A percentile compares a stretch with the other conserved stretches of the same genome.
phyloP scores from a whole-genome alignment of 2,329 filamentous ascomycete species.

The Phialemonium atrogriseum region DNA sequence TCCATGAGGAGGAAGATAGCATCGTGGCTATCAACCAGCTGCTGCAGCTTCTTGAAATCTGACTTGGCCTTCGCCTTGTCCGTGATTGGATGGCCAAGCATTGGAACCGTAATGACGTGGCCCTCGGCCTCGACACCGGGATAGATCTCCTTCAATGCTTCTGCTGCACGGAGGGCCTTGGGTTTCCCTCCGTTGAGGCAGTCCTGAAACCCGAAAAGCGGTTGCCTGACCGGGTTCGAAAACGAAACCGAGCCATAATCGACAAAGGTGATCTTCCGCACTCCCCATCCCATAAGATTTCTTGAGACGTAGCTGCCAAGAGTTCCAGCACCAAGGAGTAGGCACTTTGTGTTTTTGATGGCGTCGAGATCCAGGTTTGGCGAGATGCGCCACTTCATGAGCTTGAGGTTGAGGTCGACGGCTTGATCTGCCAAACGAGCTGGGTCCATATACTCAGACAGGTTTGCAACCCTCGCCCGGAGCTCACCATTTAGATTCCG shows the following conservation, averaged over 20 bases:
- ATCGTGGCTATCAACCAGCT: constrained; percentile 77
- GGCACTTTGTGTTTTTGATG: constrained; percentile 83
- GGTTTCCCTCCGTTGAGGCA: constrained; percentile 76
- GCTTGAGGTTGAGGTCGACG: constrained; percentile 90
- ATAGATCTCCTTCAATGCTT: constrained; percentile 77
- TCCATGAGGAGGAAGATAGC: constrained; percentile 97
- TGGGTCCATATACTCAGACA: constrained; percentile 92
- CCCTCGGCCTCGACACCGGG: constrained; percentile 80
- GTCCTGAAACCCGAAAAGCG: constrained; percentile 83
- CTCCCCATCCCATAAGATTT: constrained; percentile 91
- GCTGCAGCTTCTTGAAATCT: constrained; percentile 68
- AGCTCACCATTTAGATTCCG: constrained; percentile 72
- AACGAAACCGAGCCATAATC: constrained; percentile 92
- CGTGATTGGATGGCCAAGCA: constrained; percentile 84
- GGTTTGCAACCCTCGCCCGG: constrained; percentile 66
- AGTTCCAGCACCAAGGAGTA: constrained; percentile 86
- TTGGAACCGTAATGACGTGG: constrained; percentile 78
- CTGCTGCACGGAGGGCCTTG: constrained; percentile 75
- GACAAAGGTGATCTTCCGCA: constrained; percentile 89
- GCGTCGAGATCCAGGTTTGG: constrained; percentile 79
- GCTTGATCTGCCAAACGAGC: constrained; percentile 80
- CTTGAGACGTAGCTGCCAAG: constrained; percentile 89
- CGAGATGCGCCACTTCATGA: constrained; percentile 98
- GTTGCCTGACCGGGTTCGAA: constrained; percentile 93
- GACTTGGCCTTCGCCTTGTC: constrained; percentile 60